A percentile compares a stretch with the other conserved stretches of the same genome.
Evolutionary conservation across 164 flowering plant genomes (phyloP).

Genomic region (Piper longum): DNA sequence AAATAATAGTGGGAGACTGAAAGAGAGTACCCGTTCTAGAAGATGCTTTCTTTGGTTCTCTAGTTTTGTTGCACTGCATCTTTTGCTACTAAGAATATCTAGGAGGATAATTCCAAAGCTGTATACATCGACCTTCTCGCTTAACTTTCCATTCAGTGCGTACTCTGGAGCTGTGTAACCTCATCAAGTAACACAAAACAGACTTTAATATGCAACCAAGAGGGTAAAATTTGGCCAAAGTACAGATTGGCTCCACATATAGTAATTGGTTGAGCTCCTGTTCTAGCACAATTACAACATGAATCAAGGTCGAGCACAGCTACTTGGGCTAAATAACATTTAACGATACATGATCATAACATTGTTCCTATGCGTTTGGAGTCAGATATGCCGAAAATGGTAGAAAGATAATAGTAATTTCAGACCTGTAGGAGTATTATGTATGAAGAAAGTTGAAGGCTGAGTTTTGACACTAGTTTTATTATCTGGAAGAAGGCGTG

Average conservation of each 20-base stretch:
- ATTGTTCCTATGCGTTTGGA: too few relatives aligned
- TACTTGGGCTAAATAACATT: too few relatives aligned
- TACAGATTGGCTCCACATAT: too few relatives aligned
- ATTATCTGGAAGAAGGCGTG: constrained; percentile 45
- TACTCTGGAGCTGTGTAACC: constrained; percentile 51
- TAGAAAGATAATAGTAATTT: too few relatives aligned
- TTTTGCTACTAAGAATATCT: constrained; percentile 37
- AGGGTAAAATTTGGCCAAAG: too few relatives aligned
- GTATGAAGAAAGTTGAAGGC: background rate
- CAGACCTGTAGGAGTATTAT: too few relatives aligned
- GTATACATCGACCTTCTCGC: constrained; percentile 46
- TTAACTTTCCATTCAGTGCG: constrained; percentile 44
- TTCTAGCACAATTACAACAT: too few relatives aligned
- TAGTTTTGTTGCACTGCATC: constrained; percentile 16
- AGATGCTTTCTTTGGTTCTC: constrained; percentile 26
- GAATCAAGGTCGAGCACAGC: too few relatives aligned
- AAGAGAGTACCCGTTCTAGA: constrained; percentile 30
- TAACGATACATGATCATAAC: too few relatives aligned
- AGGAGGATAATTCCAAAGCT: constrained; percentile 46
- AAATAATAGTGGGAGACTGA: background rate
- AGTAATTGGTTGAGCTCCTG: too few relatives aligned
- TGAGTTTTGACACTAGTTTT: constrained; percentile 19
- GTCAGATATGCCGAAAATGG: too few relatives aligned
- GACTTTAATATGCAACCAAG: too few relatives aligned
- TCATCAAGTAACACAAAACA: background rate